A percentile compares a stretch with the other conserved stretches of the same genome.
Conservation (phyloP, 1,284 basidiomycete genomes). For the Pseudozyma tsukubaensis region DNA sequence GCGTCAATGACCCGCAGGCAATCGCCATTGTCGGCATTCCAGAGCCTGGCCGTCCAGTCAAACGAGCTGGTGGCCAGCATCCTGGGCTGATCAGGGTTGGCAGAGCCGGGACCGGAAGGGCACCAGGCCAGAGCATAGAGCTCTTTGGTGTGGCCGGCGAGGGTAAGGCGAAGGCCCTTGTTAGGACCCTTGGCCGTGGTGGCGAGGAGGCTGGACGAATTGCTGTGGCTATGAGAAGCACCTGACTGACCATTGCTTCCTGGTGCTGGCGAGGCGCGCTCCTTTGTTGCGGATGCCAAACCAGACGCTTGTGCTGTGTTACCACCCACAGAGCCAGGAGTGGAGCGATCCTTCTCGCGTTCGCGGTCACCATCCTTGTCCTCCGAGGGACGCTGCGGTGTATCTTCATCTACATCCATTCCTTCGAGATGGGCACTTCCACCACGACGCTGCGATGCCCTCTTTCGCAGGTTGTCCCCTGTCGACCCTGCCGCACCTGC, state of each 20-base stretch:
- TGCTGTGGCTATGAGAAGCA: constrained; percentile 6
- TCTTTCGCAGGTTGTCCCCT: constrained; percentile 38
- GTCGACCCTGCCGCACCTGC: constrained; percentile 14
- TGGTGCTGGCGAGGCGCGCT: constrained; percentile 30
- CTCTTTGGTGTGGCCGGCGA: constrained; percentile 65
- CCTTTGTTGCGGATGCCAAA: constrained; percentile 15
- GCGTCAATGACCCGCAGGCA: constrained; percentile 61
- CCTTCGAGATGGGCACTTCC: constrained; percentile 52
- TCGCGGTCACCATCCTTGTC: constrained; percentile 34
- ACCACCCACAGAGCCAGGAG: constrained; percentile 30
- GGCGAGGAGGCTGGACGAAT: constrained; percentile 20
- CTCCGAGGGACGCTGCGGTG: constrained; percentile 25
- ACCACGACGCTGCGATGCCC: constrained; percentile 47
- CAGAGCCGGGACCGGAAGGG: constrained; percentile 56
- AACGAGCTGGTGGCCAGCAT: constrained; percentile 66
- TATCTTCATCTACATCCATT: constrained; percentile 54
- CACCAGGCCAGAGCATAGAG: constrained; percentile 66
- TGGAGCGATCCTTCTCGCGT: constrained; percentile 45
- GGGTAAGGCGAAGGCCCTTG: constrained; percentile 47
- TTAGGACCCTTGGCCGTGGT: constrained; percentile 49
- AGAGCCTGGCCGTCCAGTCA: constrained; percentile 64
- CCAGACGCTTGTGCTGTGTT: constrained; percentile 5
- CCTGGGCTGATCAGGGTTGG: constrained; percentile 58
- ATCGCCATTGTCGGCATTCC: constrained; percentile 66
- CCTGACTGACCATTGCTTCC: constrained; percentile 34